Evolutionary conservation across 768 basidiomycete species (phyloP), one percentile per base, ranked within the genome.

Genomic region (Goffeauzyma gilvescens): DNA sequence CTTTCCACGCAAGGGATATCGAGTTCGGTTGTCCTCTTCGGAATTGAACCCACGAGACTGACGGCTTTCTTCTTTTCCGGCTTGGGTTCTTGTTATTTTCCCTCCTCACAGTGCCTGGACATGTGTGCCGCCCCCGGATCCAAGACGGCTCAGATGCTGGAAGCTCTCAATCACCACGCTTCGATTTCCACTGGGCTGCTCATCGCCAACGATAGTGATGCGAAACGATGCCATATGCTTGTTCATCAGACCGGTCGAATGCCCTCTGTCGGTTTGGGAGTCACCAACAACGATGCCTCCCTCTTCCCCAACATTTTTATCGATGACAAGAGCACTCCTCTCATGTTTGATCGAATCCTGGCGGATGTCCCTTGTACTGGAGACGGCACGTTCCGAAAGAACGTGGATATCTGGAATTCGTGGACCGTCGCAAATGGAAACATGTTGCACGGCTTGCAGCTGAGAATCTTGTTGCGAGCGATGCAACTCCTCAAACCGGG

Each of bases 41-140:
- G n/a, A n/a, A n/a, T n/a, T n/a, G n/a, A n/a, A n/a, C n/a, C n/a
- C n/a, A n/a, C n/a, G n/a, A n/a, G n/a, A n/a, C n/a, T n/a, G n/a
- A n/a, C n/a, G n/a, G n/a, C n/a, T n/a, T n/a, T n/a, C n/a, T n/a
- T n/a, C 20, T 39, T 24, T 39, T 27, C 37, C 24, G 10, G 42
- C n/a, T 30, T 44, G 81, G 75, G 80, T 84, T 15, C 18, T 21
- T 12, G 21, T 30, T 30, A 9, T n/a, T 30, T 30, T n/a, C 18
- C 30, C 26, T n/a, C 31, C 39, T 25, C 18, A 2, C 23, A 58
- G 58, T 63, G 62, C 43, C 76, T 96, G 54, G 93, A 98, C 62
- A 86, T 90, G 83, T 98, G 93, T 59, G 93, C 93, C 14, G 90
- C 93, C 2, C 93, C 93, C 0, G 93, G 93, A 5, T 93, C 87